Evolutionary conservation across 164 flowering plant species (phyloP).

Genomic region (Stephania japonica): DNA sequence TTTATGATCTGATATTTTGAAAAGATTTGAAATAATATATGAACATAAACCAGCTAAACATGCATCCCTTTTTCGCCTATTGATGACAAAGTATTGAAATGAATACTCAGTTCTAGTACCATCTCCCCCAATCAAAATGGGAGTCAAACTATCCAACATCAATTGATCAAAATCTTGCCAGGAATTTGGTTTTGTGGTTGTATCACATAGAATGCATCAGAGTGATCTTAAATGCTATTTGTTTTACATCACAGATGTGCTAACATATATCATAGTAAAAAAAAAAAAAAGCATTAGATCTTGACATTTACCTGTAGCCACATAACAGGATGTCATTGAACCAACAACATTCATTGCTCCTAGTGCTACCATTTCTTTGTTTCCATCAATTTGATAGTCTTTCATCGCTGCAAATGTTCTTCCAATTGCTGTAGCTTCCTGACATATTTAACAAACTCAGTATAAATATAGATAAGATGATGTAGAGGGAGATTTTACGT

Average conservation of each 20-base stretch:
- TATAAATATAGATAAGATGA: neutral
- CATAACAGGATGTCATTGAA: conserved; percentile 90
- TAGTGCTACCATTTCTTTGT: conserved; percentile 95
- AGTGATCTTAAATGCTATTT: no score
- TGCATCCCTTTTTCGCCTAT: neutral
- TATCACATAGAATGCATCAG: no score
- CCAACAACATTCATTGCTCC: conserved; percentile 88
- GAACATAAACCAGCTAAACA: neutral
- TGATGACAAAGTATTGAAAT: no score
- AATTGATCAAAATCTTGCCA: no score
- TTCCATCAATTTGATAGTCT: conserved; percentile 81
- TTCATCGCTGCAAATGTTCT: conserved; percentile 89
- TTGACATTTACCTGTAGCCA: conserved; percentile 60
- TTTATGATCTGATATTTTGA: neutral
- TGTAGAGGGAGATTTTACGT: neutral
- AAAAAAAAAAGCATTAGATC: neutral
- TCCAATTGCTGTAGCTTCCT: conserved; percentile 93
- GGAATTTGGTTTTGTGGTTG: no score
- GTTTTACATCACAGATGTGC: no score
- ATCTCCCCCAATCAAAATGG: no score
- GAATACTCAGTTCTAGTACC: no score
- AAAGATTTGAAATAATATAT: neutral
- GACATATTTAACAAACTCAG: conserved; percentile 13
- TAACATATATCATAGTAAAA: no score
- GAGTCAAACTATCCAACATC: no score